These are phyloP conservation scores for Akebia trifoliata DNA, from an alignment of 164 flowering plant species.

Conservation along the genomic window DNA sequence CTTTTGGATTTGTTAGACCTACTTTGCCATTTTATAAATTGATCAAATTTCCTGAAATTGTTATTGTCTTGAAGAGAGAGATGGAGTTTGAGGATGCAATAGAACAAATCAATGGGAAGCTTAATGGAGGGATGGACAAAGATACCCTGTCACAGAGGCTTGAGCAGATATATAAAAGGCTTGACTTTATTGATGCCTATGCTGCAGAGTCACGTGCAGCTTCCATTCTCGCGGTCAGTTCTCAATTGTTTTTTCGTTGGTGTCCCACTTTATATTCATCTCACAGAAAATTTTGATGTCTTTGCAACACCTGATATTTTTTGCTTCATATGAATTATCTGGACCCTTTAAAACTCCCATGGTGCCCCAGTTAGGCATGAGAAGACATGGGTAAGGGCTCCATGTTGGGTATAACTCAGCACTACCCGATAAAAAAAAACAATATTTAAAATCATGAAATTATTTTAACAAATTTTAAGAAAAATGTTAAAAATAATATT, in stretches of 20 bases:
- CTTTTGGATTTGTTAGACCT: not conserved
- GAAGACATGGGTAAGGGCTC: no score
- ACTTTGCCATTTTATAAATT: not conserved
- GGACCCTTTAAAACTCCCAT: no score
- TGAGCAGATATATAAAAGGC: slow-evolving; percentile 82
- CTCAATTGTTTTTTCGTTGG: not conserved
- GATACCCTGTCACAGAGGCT: slow-evolving; percentile 61
- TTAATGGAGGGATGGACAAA: slow-evolving; percentile 41
- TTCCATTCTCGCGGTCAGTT: slow-evolving; percentile 91
- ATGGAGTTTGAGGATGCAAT: slow-evolving; percentile 44
- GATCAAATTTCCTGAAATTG: slow-evolving; percentile 13
- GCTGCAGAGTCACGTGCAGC: slow-evolving; percentile 97
- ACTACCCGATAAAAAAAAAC: no score
- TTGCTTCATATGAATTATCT: no score
- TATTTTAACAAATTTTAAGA: no score
- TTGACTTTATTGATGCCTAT: slow-evolving; percentile 83
- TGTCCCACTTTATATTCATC: slow-evolving; percentile 4
- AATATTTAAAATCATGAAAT: no score
- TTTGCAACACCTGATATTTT: not conserved
- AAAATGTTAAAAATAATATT: no score
- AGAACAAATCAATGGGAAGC: slow-evolving; percentile 34
- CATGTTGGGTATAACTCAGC: no score
- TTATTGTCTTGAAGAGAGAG: slow-evolving; percentile 52
- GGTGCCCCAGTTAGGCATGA: no score
- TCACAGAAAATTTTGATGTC: not conserved